Base-by-base conservation (phyloP, 768 basidiomycete species). In the Floccularia luteovirens region DNA sequence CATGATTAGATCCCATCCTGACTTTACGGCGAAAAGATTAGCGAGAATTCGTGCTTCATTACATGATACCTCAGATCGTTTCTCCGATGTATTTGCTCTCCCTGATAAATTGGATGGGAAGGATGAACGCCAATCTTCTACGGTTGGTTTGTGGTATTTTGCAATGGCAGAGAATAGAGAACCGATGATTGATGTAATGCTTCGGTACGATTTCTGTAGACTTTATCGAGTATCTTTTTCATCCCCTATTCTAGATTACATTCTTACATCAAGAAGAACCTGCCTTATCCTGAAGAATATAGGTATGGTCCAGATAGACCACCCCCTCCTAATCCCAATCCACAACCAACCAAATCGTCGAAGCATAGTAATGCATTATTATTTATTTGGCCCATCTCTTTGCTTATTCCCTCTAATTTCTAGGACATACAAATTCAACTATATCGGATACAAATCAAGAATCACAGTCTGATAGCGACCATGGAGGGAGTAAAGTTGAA, bases 121-220 rank as follows among this genome's bases (percentile, higher is more conserved):
- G 31, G 69, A 74, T 47, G 82, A 82, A 51, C 82, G 79, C 13
- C 63, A 57, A 17, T 61, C 72, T 2, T 65, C 65, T 32, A 82
- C 75, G 1, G 71, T 86, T 43, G 83, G 84, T 12, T 60, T 90
- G 7, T 90, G 87, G 88, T 82, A 79, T 59, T 76, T 78, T 50
- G 69, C 77, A 5, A 75, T 76, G 5, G 79, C 80, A 34, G 72
- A 77, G 14, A 70, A 34, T 17, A 12, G 84, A 28, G 84, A 87
- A 54, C 74, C 80, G 17, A 68, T 90, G 62, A 72, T 74, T 36
- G 76, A 83, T 42, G 82, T 85, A 33, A 73, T 88, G 63, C 62
- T 71, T 53, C 72, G 82, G 83, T 81, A 46, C 36, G 69, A 59
- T n/a, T 24, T n/a, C 28, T 12, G 36, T 40, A 30, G 14, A 39